These are phyloP conservation scores for Plectosphaerella plurivora DNA, from an alignment of 2,329 filamentous ascomycete species.

Conservation along the genomic window DNA sequence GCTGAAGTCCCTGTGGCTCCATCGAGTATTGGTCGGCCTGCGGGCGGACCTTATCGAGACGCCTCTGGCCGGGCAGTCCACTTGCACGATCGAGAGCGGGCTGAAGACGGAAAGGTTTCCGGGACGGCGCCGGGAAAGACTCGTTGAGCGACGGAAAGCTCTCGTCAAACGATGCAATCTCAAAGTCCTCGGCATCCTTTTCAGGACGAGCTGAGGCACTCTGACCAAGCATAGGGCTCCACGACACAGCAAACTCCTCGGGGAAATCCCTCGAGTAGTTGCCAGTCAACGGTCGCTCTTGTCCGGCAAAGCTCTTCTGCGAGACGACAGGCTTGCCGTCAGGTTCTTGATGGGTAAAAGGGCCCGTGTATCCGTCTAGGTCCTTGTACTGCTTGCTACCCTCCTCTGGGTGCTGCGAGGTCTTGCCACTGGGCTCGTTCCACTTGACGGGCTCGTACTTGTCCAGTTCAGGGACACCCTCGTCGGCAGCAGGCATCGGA, in stretches of 20 bases:
- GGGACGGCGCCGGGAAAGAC: background rate
- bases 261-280: conserved; percentile 48
- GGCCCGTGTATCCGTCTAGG: conserved; percentile 16
- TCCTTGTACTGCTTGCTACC: conserved; percentile 30
- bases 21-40: conserved; percentile 36
- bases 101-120: conserved; percentile 7
- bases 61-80: background rate
- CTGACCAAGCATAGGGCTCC: conserved; percentile 23
- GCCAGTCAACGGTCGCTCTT: conserved; percentile 29
- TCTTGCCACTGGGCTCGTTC: conserved; percentile 27
- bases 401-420: conserved; percentile 23
- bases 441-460: conserved; percentile 30
- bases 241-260: conserved; percentile 42
- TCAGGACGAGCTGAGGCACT: background rate
- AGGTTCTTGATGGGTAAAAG: conserved; percentile 24
- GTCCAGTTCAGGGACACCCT: conserved; percentile 25
- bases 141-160: conserved; percentile 25
- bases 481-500: conserved; percentile 5
- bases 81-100: conserved; percentile 16
- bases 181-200: conserved; percentile 20
- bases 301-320: conserved; percentile 1
- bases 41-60: conserved; percentile 7
- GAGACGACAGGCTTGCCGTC: conserved; percentile 24
- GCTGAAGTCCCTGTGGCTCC: conserved; percentile 42
- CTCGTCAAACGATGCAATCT: conserved; percentile 34